A percentile compares a stretch with the other conserved stretches of the same genome.
These are phyloP conservation scores for Scleroderma bovista DNA, from an alignment of 768 basidiomycete genomes.

Conservation along the genomic window DNA sequence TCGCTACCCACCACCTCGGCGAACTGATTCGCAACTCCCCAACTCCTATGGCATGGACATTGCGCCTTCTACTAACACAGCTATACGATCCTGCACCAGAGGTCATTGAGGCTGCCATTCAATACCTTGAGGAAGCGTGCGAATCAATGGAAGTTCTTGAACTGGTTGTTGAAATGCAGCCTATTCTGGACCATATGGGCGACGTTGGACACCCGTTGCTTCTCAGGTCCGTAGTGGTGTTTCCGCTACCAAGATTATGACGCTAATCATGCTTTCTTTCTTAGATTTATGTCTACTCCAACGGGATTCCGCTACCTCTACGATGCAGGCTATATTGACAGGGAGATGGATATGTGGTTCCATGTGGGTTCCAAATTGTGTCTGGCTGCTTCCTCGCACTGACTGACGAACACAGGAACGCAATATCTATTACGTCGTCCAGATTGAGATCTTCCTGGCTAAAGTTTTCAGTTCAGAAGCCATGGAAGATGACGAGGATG, in stretches of 20 bases:
- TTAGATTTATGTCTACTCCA: constrained; percentile 90
- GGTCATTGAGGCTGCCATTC: constrained; percentile 87
- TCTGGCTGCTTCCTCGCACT: constrained; percentile 1
- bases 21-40: constrained; percentile 62
- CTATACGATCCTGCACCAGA: constrained; percentile 89
- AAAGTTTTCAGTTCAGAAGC: constrained; percentile 59
- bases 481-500: constrained; percentile 62
- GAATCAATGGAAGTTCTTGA: constrained; percentile 79
- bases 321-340: constrained; percentile 87
- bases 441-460: constrained; percentile 88
- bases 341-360: constrained; percentile 96
- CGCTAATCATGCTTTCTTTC: neutral
- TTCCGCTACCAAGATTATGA: neutral
- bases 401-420: constrained; percentile 59
- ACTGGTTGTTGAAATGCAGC: constrained; percentile 90
- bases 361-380: constrained; percentile 49
- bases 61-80: constrained; percentile 89
- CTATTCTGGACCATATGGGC: constrained; percentile 91
- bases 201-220: constrained; percentile 86
- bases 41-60: constrained; percentile 77
- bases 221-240: constrained; percentile 56
- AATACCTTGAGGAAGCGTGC: constrained; percentile 86
- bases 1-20: constrained; percentile 85
- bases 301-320: constrained; percentile 91
- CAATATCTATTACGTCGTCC: constrained; percentile 88